Evolutionary conservation across 192 early-diverging fungal species (phyloP), one percentile per base, ranked within the genome.

Genomic region (Gonapodya prolifera): DNA sequence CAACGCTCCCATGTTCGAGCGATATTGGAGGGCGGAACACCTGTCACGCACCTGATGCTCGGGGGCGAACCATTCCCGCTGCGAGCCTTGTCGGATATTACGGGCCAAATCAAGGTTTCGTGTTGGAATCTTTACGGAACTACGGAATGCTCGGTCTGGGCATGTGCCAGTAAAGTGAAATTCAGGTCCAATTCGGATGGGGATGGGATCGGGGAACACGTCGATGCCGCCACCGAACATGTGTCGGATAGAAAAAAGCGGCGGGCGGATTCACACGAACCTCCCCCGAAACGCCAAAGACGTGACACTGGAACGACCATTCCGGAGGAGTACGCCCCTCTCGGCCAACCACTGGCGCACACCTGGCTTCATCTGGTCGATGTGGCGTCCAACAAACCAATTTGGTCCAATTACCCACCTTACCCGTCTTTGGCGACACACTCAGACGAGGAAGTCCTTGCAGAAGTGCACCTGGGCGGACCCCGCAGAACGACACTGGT

Each of bases 51-150:
- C 28, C 29, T 73, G 8, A 13, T 32, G 16, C 71, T 73, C 18
- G 71, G 71, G 2, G 71, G 71, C 16, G 71, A 73, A 32, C 71
- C 71, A 32, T 73, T 30, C 31, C 71, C 71, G 71, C 45, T 61
- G 8, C 45, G 45, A 16, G 45, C 45, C 8, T 61, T 61, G 45
- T 29, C 2, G 31, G 8, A 73, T 2, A 18, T 32, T 32, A 16
- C 32, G 2, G 71, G 31, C 2, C 8, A 18, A 29, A 18, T 30
- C 71, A 13, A 18, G 8, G 31, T 73, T 29, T 2, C 2, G 8
- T 18, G 18, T 18, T 73, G 32, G 28, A 73, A 73, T 32, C 18
- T 73, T 8, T 73, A 73, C 71, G 71, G 71, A 32, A 73, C 71
- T 8, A 73, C 71, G 28, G 71, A 73, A 32, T 73, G 71, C 31